Base-by-base conservation (phyloP, 2,329 filamentous ascomycete genomes). In the Exophiala aquamarina region DNA sequence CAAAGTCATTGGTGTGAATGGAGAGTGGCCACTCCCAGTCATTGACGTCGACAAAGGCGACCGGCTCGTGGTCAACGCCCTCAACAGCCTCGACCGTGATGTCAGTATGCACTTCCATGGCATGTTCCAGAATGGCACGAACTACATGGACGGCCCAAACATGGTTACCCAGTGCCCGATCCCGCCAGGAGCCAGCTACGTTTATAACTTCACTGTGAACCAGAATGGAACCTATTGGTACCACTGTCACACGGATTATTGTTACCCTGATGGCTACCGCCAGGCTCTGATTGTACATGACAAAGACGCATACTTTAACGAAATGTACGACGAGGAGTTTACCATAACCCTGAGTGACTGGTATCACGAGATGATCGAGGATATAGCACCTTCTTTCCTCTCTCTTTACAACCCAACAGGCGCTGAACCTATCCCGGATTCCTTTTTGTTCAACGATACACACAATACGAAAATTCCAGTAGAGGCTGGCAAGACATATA, bases 61-160 rank as follows among this genome's bases (percentile, higher is more conserved):
- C 57, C 80, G 76, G 1, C 63, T 93, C 6, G 63, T 87, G 1
- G 78, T 90, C 29, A 80, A 87, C 23, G 73, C 89, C 32, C 69
- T 79, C 54, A 92, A 92, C 56, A 72, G 75, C 13, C 79, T 86
- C 1, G 70, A 72, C 10, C 86, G 89, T 56, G 77, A 75, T 9
- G 85, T 83, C 3, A 78, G 76, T 23, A 72, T 91, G 3, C 87
- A 91, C 62, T 91, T 86, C 63, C 87, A 91, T 56, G 87, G 87
- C 9, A 73, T 92, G 52, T 89, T 81, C 60, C 85, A 89, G 62
- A 88, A 88, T 57, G 85, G 85, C 9, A 87, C 84, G 0, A 87
- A 81, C 49, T 74, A 76, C 41, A 88, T 89, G 84, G 87, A 91
- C 59, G 87, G 87, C 0, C 77, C 84, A 2, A 72, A 79, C 0